A percentile compares a stretch with the other conserved stretches of the same genome.
Evolutionary conservation across 106 monocot genomes (phyloP).

Genomic region (Dendrobium nobile): DNA sequence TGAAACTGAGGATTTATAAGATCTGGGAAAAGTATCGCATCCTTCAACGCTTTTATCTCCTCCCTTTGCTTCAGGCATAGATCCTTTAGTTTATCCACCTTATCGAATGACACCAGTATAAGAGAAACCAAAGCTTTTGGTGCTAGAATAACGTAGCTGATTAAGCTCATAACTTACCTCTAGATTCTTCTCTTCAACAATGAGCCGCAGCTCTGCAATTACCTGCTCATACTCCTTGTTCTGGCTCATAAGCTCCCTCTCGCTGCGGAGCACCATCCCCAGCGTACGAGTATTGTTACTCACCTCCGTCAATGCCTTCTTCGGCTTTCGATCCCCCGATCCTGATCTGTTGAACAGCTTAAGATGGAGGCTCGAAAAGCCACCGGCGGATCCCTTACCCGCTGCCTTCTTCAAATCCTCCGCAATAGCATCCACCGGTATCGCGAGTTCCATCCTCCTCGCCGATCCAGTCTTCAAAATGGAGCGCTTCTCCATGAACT

Average conservation of each 20-base stretch:
- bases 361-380: constrained; percentile 35
- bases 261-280: constrained; percentile 93
- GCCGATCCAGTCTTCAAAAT: constrained; percentile 11
- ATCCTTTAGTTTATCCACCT: constrained; percentile 87
- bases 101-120: not conserved
- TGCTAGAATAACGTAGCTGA: not conserved
- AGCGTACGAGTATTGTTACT: constrained; percentile 81
- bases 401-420: not conserved
- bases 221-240: constrained; percentile 62
- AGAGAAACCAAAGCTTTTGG: not conserved
- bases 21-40: constrained; percentile 85
- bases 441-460: constrained; percentile 4
- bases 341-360: constrained; percentile 74
- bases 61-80: constrained; percentile 83
- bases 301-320: constrained; percentile 69
- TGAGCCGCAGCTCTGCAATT: constrained; percentile 51
- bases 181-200: constrained; percentile 49
- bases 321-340: constrained; percentile 17
- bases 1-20: constrained; percentile 54
- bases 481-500: constrained; percentile 62
- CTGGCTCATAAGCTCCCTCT: constrained; percentile 77
- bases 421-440: constrained; percentile 21
- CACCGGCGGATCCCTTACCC: not conserved
- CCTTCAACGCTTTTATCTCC: constrained; percentile 84
- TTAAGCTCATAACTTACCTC: constrained; percentile 21